Base-by-base conservation (phyloP, 306 rosid genomes). In the Lathyrus oleraceus region DNA sequence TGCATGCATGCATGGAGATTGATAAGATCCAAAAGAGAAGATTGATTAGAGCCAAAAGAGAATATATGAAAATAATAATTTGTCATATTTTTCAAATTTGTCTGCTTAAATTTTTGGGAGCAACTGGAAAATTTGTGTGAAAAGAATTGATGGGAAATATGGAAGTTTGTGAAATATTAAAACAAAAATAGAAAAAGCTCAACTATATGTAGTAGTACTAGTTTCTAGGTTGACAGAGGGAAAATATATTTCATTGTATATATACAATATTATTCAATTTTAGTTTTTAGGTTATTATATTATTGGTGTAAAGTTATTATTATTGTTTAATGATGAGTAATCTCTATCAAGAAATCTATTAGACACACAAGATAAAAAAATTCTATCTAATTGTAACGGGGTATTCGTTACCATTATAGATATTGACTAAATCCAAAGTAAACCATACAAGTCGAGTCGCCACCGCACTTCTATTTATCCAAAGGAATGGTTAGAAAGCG, bases 71-170 rank as follows among this genome's bases (percentile, higher is more conserved):
- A 11, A 23, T 21, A 21, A 53, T 5, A 53, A 53, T 21, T 53
- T 23, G 17, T 23, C 36, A 12, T 15, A 56, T 11, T 25, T 56
- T 56, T 56, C 61, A 56, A 56, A 56, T 12, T 56, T 56, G 38
- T 23, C 36, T 27, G 82, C 85, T 61, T 61, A 38, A 35, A 25
- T 32, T 8, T 16, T 58, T 4, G 56, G 65, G 15, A 35, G 25
- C n/a, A 16, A 35, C 25, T 13, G 25, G 59, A 38, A 56, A 56
- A 25, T 2, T 12, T 12, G 56, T 49, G 61, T 12, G 36, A 56
- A 25, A 56, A 56, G 36, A 8, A 25, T 12, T 9, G 15, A 2
- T 53, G 23, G 32, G 12, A 20, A 35, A 45, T 8, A 43, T 63
- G 66, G 61, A 64, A 71, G 54, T 14, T n/a, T 3, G 45, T 61